phyloP scores from a whole-genome alignment of 192 early-diverging fungal species.

The Thoreauomyces humboldtii region DNA sequence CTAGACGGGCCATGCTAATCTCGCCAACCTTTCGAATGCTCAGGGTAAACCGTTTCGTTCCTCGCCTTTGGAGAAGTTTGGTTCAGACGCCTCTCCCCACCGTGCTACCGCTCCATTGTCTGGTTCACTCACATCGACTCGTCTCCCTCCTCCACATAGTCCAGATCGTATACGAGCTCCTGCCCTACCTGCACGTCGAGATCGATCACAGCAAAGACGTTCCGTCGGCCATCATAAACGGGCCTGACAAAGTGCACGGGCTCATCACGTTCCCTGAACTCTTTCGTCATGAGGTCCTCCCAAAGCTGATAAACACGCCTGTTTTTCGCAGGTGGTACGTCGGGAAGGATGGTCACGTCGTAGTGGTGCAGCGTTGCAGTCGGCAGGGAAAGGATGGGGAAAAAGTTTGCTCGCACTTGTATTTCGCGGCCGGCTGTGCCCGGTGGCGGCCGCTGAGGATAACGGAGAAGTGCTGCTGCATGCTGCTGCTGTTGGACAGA shows the following conservation, averaged over 20 bases:
- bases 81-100: neutral
- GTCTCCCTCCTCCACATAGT: conserved; percentile 57
- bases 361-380: conserved; percentile 79
- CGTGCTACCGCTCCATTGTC: neutral
- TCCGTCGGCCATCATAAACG: conserved; percentile 84
- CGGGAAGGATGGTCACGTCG: conserved; percentile 75
- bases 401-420: conserved; percentile 70
- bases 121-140: conserved; percentile 8
- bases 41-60: conserved; percentile 60
- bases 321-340: conserved; percentile 77
- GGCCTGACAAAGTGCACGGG: conserved; percentile 43
- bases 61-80: conserved; percentile 21
- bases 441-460: conserved; percentile 38
- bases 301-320: conserved; percentile 68
- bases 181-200: conserved; percentile 22
- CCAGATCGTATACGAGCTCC: conserved; percentile 54
- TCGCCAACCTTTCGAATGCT: conserved; percentile 64
- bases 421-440: conserved; percentile 40
- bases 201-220: conserved; percentile 57
- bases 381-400: conserved; percentile 67
- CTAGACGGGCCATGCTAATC: conserved; percentile 57
- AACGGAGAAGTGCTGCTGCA: too few relatives aligned
- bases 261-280: neutral
- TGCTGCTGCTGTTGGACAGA: too few relatives aligned
- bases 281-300: conserved; percentile 32